These are phyloP conservation scores for Eucalyptus erythrocorys DNA, from an alignment of 345 rosid genomes.

Conservation along the genomic window DNA sequence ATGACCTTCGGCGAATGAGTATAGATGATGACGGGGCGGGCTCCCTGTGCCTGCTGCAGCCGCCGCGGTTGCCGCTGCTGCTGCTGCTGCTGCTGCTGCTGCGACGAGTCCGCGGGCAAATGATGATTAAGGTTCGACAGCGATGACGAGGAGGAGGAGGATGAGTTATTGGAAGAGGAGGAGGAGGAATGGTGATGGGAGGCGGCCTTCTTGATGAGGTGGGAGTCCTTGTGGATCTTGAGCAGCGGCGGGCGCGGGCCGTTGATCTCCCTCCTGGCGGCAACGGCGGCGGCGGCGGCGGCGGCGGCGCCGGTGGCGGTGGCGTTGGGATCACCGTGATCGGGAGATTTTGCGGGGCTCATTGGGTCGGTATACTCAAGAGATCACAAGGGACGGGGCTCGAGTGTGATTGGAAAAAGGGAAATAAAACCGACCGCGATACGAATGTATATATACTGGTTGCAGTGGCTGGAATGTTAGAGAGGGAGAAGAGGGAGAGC, in stretches of 20 bases:
- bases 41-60: neutral
- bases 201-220: slow-evolving; percentile 17
- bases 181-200: neutral
- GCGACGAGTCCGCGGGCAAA: neutral
- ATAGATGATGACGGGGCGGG: slow-evolving; percentile 51
- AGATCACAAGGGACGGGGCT: neutral
- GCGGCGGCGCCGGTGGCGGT: neutral
- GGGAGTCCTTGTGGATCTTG: slow-evolving; percentile 33
- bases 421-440: neutral
- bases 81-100: slow-evolving; percentile 8
- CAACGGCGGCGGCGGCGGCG: neutral
- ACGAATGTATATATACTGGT: neutral
- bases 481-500: neutral
- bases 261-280: slow-evolving; percentile 4
- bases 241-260: slow-evolving; percentile 23
- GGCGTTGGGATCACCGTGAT: neutral
- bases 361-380: neutral
- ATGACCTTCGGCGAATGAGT: slow-evolving; percentile 61
- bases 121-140: neutral
- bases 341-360: slow-evolving; percentile 1
- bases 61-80: neutral
- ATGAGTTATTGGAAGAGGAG: neutral
- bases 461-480: neutral
- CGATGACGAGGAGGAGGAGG: neutral
- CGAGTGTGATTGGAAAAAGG: neutral